Conservation (phyloP, 306 rosid species). For the Prosopis cineraria region DNA sequence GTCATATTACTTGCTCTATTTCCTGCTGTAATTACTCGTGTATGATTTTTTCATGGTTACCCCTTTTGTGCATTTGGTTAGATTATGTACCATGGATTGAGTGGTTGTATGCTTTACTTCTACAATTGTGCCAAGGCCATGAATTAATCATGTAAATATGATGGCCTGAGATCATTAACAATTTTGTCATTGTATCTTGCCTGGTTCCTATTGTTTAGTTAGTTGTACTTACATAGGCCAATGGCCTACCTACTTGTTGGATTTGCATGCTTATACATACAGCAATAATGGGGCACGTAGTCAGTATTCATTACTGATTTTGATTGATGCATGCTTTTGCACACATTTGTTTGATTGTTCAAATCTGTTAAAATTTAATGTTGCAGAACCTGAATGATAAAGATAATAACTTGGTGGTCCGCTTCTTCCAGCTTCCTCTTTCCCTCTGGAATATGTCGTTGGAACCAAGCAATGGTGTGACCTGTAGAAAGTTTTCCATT, state of each 20-base stretch:
- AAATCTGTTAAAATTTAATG: slow-evolving; percentile 25
- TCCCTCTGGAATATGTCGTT: slow-evolving; percentile 74
- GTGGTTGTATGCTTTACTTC: slow-evolving; percentile 1
- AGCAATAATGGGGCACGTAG: background rate
- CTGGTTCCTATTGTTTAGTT: background rate
- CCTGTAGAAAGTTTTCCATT: slow-evolving; percentile 3
- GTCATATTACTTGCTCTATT: background rate
- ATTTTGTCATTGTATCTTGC: slow-evolving; percentile 11
- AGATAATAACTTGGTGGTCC: slow-evolving; percentile 65
- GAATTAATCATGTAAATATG: background rate
- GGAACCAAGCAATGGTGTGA: slow-evolving; percentile 71
- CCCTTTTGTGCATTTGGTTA: slow-evolving; percentile 20
- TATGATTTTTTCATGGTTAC: background rate
- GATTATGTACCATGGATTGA: background rate
- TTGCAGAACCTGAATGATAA: slow-evolving; percentile 74
- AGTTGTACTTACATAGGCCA: background rate
- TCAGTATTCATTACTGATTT: background rate
- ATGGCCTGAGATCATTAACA: background rate
- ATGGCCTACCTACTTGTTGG: background rate
- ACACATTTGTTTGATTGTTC: background rate
- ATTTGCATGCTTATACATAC: background rate
- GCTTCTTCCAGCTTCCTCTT: slow-evolving; percentile 81
- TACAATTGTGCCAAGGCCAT: background rate
- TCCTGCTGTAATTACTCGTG: background rate
- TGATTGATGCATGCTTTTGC: background rate